Percentiles rank a stretch among this genome's conserved stretches.
Conservation (phyloP, 805 yeast genomes). For the Yarrowia phangngaensis region DNA sequence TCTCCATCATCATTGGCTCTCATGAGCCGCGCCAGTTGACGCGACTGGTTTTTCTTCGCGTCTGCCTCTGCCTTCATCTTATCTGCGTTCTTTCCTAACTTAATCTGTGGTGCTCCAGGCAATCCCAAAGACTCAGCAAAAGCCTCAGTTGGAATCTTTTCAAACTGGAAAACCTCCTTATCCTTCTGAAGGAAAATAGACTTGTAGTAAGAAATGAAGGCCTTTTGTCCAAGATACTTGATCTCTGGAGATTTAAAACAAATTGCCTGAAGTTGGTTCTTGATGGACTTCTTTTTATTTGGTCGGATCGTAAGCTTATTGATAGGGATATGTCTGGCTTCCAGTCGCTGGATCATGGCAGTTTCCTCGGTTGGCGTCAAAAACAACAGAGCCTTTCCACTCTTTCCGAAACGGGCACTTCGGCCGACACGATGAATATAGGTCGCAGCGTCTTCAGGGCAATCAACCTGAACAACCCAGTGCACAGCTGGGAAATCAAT, state of each 20-base stretch:
- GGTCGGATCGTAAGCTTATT: constrained; percentile 70
- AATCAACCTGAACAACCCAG: constrained; percentile 91
- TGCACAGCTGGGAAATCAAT: constrained; percentile 89
- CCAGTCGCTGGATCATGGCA: constrained; percentile 63
- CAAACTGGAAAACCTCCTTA: constrained; percentile 76
- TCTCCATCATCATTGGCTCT: constrained; percentile 65
- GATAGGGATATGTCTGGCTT: constrained; percentile 61
- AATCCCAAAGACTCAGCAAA: constrained; percentile 86
- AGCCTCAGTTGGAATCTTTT: constrained; percentile 71
- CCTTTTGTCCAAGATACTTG: constrained; percentile 92
- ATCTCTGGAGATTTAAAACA: constrained; percentile 89
- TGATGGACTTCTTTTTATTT: constrained; percentile 67
- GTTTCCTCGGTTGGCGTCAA: constrained; percentile 79
- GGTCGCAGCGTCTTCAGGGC: constrained; percentile 86
- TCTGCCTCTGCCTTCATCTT: constrained; percentile 52
- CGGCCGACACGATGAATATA: constrained; percentile 90
- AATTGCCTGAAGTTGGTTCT: constrained; percentile 79
- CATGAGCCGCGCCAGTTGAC: constrained; percentile 58
- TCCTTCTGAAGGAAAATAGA: constrained; percentile 84
- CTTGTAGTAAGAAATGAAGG: constrained; percentile 85
- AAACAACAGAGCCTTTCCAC: constrained; percentile 78
- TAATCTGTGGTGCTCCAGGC: constrained; percentile 94
- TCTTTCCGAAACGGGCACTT: constrained; percentile 80
- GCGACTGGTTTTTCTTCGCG: constrained; percentile 67
- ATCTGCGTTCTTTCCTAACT: constrained; percentile 47